Evolutionary conservation across 371 early-diverging fungal genomes (phyloP).

Genomic region (Actinomortierella ambigua): DNA sequence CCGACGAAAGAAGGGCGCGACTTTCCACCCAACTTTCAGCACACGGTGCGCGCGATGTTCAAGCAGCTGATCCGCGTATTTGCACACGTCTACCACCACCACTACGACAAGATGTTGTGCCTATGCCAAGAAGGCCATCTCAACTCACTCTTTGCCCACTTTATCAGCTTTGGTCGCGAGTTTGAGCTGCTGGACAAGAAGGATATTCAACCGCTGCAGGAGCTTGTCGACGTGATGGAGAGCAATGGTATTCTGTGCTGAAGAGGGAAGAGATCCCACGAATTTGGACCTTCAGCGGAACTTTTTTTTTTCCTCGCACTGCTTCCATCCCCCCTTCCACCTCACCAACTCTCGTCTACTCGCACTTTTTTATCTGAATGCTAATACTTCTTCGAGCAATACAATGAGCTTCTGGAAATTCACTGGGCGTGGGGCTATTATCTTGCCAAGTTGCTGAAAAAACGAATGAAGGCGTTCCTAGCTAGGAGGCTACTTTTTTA

Average conservation of each 20-base stretch:
- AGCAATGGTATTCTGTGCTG: slow-evolving; percentile 44
- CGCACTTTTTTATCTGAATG: too few species aligned
- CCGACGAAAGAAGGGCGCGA: slow-evolving; percentile 82
- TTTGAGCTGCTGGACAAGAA: slow-evolving; percentile 93
- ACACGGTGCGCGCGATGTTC: slow-evolving; percentile 71
- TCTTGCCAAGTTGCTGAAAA: too few species aligned
- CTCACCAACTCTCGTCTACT: too few species aligned
- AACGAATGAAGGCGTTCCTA: too few species aligned
- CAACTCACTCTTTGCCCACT: slow-evolving; percentile 94
- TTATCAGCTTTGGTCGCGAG: slow-evolving; percentile 87
- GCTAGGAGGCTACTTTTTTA: too few species aligned
- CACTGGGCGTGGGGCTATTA: too few species aligned
- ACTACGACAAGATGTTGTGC: slow-evolving; percentile 85
- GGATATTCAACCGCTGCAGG: slow-evolving; percentile 83
- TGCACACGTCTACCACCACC: slow-evolving; percentile 94
- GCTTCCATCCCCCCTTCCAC: too few species aligned
- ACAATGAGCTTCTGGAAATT: too few species aligned
- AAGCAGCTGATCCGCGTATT: slow-evolving; percentile 89
- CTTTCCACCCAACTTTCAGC: slow-evolving; percentile 83
- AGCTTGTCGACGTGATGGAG: slow-evolving; percentile 77
- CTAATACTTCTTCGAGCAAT: too few species aligned
- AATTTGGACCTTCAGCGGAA: too few species aligned
- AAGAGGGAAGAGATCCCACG: too few species aligned
- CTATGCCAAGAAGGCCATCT: slow-evolving; percentile 88
- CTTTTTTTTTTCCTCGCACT: too few species aligned